A percentile compares a stretch with the other conserved stretches of the same genome.
Evolutionary conservation across 192 early-diverging fungal species (phyloP).

Genomic region (Coemansia sp.): DNA sequence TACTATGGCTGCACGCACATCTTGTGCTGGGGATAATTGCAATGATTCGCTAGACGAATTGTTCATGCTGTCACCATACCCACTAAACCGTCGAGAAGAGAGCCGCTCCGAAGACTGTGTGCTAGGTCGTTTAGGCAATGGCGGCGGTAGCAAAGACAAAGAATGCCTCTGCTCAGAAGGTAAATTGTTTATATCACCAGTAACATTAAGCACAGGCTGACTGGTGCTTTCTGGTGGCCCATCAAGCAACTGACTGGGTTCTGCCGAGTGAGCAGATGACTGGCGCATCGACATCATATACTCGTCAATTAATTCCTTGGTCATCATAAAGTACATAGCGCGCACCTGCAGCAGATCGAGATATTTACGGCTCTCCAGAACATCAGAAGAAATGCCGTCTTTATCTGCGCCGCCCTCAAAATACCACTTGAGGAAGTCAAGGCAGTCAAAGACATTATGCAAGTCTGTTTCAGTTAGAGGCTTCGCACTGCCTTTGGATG

Average conservation of each 20-base stretch:
- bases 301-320: slow-evolving; percentile 62
- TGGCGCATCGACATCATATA: slow-evolving; percentile 55
- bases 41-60: slow-evolving; percentile 44
- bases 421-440: slow-evolving; percentile 71
- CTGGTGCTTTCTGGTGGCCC: neutral
- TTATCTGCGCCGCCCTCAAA: slow-evolving; percentile 71
- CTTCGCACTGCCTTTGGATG: slow-evolving; percentile 58
- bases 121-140: slow-evolving; percentile 3
- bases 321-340: slow-evolving; percentile 66
- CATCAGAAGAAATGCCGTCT: slow-evolving; percentile 62
- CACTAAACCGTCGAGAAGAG: slow-evolving; percentile 13
- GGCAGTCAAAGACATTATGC: slow-evolving; percentile 66
- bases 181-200: neutral
- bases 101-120: neutral
- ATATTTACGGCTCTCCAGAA: slow-evolving; percentile 66
- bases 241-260: neutral
- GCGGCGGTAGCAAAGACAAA: neutral
- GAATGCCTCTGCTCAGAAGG: neutral
- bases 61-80: slow-evolving; percentile 1
- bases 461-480: slow-evolving; percentile 66
- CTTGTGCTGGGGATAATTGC: slow-evolving; percentile 12
- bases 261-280: slow-evolving; percentile 12
- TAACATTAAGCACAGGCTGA: neutral
- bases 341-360: slow-evolving; percentile 63
- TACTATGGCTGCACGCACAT: slow-evolving; percentile 36